These are phyloP conservation scores for Gracilaria vermiculophylla DNA, from an alignment of 23 red algal species.

Conservation along the genomic window DNA sequence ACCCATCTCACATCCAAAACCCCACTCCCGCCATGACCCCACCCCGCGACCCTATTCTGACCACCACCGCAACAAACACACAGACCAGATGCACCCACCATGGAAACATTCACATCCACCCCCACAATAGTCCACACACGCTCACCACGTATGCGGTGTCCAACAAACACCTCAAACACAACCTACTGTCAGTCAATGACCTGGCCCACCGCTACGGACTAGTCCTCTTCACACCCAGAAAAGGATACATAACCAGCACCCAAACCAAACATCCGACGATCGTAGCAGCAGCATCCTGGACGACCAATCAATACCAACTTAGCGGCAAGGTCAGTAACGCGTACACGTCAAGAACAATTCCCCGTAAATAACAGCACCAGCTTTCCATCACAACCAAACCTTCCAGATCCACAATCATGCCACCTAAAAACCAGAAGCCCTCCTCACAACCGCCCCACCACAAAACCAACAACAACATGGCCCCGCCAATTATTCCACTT, in stretches of 20 bases:
- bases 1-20: neutral
- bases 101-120: neutral
- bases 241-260: neutral
- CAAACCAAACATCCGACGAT: neutral
- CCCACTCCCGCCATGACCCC: neutral
- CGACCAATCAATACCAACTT: neutral
- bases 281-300: neutral
- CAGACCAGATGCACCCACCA: neutral
- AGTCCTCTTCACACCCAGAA: neutral
- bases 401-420: too few relatives aligned
- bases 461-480: neutral
- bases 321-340: too few relatives aligned
- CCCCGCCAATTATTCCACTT: neutral
- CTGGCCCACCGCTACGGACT: neutral
- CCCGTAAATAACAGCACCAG: neutral
- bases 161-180: neutral
- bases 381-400: too few relatives aligned
- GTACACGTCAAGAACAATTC: neutral
- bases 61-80: neutral
- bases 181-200: slow-evolving; percentile 10
- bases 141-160: neutral
- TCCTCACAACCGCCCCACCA: neutral
- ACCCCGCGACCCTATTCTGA: neutral
- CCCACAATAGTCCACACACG: neutral
- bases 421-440: neutral